Evolutionary conservation across 257 asterid species (phyloP).

Genomic region (Solanum sitiens): DNA sequence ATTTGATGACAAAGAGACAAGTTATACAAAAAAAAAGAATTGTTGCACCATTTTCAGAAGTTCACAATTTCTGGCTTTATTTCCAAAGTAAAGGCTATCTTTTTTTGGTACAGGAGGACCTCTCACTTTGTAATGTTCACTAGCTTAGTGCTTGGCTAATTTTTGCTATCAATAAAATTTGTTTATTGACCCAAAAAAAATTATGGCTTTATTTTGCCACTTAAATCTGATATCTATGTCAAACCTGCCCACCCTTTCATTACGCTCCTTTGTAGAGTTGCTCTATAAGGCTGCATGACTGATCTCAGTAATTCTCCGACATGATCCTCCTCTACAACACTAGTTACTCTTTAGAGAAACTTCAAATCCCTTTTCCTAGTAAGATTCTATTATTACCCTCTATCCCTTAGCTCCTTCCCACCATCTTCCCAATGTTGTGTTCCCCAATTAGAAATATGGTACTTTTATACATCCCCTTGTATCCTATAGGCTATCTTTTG

Average conservation of each 20-base stretch:
- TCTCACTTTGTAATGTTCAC: neutral
- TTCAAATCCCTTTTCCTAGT: neutral
- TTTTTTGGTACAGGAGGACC: neutral
- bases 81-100: neutral
- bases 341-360: neutral
- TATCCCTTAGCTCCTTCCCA: neutral
- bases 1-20: neutral
- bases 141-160: neutral
- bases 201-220: neutral
- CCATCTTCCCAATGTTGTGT: neutral
- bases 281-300: neutral
- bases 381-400: neutral
- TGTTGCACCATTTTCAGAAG: neutral
- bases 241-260: neutral
- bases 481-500: neutral
- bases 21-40: neutral
- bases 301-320: neutral
- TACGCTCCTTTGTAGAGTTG: neutral
- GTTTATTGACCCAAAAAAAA: neutral
- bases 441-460: neutral
- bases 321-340: neutral
- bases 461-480: neutral
- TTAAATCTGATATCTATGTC: neutral
- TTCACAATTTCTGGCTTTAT: neutral
- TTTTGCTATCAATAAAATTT: neutral